Evolutionary conservation across 495 filamentous ascomycete genomes (phyloP), one percentile per base, ranked within the genome.

Genomic region (Apiosordaria backusii): DNA sequence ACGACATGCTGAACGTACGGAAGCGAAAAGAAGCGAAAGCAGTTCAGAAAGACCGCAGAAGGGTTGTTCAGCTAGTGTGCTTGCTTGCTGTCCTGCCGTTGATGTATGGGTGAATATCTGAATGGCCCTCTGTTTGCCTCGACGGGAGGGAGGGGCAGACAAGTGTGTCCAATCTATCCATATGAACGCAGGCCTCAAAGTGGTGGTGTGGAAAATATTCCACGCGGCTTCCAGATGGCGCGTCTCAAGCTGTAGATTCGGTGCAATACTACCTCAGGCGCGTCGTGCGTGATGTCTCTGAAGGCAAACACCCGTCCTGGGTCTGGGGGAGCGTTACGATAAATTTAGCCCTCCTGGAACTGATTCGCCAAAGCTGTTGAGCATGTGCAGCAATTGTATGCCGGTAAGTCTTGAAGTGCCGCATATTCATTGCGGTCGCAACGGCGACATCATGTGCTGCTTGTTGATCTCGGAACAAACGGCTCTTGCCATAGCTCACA

Each of bases 381-480:
- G 24, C 23, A 22, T 21, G 45, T 62, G 61, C 61, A 64, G 61
- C 57, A 10, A 24, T 50, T 25, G 52, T 58, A 66, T 70, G 60
- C 60, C 68, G 68, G 64, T 52, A 70, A 61, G 64, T 66, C 61
- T 64, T 50, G 57, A 22, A 65, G 23, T 64, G 68, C 68, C 68
- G 68, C 68, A 67, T 23, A 60, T 70, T 70, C 68, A 70, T 70
- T 66, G 50, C 45, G 16, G 50, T 62, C 16, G 61, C 52, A 63
- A 35, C 60, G 27, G 50, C 60, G 40, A 24, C 35, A 35, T 40
- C 27, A 45, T 45, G 35, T 45, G 35, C 35, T 45, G 35, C 35
- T 45, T 13, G 35, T 9, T 45, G 35, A 13, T 45, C 6, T 18
- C 16, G 5, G 9, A 45, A 45, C 5, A 45, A 6, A 27, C 26